Evolutionary conservation across 208 protist genomes (phyloP), one percentile per base, ranked within the genome.

Genomic region (Leishmania guyanensis): DNA sequence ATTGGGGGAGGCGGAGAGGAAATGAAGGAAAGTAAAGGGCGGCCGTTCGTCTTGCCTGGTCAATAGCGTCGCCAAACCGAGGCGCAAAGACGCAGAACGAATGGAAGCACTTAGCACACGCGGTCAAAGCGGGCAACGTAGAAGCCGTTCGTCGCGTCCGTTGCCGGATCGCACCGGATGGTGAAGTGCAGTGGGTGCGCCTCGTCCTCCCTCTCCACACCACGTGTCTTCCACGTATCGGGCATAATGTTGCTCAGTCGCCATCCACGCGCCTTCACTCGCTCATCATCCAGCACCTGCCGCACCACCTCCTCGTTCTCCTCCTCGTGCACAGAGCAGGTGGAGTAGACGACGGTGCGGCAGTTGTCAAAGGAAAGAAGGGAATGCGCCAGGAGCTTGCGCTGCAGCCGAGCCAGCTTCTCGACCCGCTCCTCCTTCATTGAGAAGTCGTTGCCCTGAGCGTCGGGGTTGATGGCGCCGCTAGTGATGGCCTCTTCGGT

Each of bases 251-350:
- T 82, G 77, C 88, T 96, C 64, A 97, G 86, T 77, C 54, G 76
- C 93, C 94, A 97, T 29, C 92, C 93, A 10, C 91, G 91, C 68
- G 80, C 88, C 80, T 92, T 83, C 69, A 97, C 93, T 1, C 93
- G 93, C 64, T 85, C 78, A 79, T 96, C 93, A 43, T 81, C 72
- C n/a, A 98, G 84, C 29, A 94, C 93, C 73, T 93, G 85, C 50
- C 92, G 92, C 86, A 98, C 94, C 9, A 98, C 95, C 1, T 82
- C 81, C 87, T 98, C 96, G 78, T 98, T 95, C 76, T 98, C 96
- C 75, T 83, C 91, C 85, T 96, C 92, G 78, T 98, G 91, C 20
- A 98, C 86, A 14, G 92, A 97, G 86, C 96, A 98, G 16, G 96
- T 98, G 6, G 94, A 98, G 87, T 98, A 98, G 22, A 97, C 93